A percentile compares a stretch with the other conserved stretches of the same genome.
Evolutionary conservation across 1,284 basidiomycete species (phyloP).

Genomic region (Cutaneotrichosporon spelunceum): DNA sequence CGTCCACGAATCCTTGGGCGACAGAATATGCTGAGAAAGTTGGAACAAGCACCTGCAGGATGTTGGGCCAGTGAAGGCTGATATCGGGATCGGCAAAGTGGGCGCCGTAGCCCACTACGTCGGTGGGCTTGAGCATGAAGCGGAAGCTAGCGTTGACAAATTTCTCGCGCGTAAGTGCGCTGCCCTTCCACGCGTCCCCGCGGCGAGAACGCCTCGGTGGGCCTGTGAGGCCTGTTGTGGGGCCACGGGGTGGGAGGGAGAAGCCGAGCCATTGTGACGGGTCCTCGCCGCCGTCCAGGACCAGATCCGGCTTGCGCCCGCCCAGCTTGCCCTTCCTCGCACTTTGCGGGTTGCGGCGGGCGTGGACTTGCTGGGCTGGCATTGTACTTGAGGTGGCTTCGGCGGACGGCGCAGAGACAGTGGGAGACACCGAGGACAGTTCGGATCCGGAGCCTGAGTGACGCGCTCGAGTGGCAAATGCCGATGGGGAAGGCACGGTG

Average conservation of each 20-base stretch:
- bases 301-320: slow-evolving; percentile 32
- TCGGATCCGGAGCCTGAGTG: background rate
- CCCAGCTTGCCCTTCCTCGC: slow-evolving; percentile 11
- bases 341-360: slow-evolving; percentile 11
- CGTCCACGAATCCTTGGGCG: slow-evolving; percentile 48
- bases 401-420: background rate
- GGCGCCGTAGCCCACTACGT: slow-evolving; percentile 73
- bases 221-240: slow-evolving; percentile 51
- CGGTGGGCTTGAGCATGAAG: slow-evolving; percentile 85
- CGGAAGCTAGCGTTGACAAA: slow-evolving; percentile 92
- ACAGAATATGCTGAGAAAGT: slow-evolving; percentile 56
- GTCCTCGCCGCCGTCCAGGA: slow-evolving; percentile 29
- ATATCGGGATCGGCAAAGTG: slow-evolving; percentile 95
- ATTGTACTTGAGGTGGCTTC: slow-evolving; percentile 1
- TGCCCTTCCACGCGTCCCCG: slow-evolving; percentile 56
- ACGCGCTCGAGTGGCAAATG: slow-evolving; percentile 8
- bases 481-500: background rate
- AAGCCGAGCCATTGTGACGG: slow-evolving; percentile 64
- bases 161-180: slow-evolving; percentile 77
- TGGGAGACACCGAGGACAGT: background rate
- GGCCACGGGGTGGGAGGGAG: slow-evolving; percentile 67
- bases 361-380: slow-evolving; percentile 10
- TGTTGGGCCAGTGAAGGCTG: slow-evolving; percentile 93
- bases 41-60: slow-evolving; percentile 90
- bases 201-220: slow-evolving; percentile 62